phyloP scores from a whole-genome alignment of 73 alveolate genomes.

The Breviolum minutum region DNA sequence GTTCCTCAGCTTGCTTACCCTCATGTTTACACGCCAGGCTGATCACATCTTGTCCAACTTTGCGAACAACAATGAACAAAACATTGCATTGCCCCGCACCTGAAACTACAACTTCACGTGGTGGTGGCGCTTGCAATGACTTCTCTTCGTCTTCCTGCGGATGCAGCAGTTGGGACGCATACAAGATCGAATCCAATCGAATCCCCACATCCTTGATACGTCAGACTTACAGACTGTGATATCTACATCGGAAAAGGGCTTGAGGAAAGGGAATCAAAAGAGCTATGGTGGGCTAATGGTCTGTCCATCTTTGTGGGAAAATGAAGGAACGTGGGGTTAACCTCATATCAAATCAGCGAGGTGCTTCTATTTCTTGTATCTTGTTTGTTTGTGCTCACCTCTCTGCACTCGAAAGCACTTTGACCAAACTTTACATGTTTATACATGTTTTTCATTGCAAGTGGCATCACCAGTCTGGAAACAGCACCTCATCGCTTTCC shows the following conservation, averaged over 20 bases:
- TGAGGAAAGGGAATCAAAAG: background rate
- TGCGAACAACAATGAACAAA: too few relatives aligned
- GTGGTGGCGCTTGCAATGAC: background rate
- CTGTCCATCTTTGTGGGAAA: background rate
- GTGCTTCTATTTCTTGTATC: too few relatives aligned
- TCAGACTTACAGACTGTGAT: too few relatives aligned
- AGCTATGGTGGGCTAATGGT: background rate
- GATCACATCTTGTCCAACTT: too few relatives aligned
- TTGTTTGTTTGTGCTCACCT: too few relatives aligned
- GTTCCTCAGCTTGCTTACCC: too few relatives aligned
- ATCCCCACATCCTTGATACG: background rate
- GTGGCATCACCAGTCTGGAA: background rate
- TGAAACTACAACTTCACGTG: constrained; percentile 13
- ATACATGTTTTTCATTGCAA: too few relatives aligned
- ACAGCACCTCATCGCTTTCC: constrained; percentile 1
- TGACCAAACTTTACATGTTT: background rate
- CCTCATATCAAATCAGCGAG: too few relatives aligned
- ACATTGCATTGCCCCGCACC: background rate
- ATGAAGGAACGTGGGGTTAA: too few relatives aligned
- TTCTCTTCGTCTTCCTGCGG: background rate
- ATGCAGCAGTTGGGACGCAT: background rate
- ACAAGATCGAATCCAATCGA: background rate
- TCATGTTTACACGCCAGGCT: too few relatives aligned
- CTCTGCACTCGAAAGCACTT: too few relatives aligned
- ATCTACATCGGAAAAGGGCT: background rate